These are phyloP conservation scores for Saraca asoca DNA, from an alignment of 331 rosid species.

Conservation along the genomic window DNA sequence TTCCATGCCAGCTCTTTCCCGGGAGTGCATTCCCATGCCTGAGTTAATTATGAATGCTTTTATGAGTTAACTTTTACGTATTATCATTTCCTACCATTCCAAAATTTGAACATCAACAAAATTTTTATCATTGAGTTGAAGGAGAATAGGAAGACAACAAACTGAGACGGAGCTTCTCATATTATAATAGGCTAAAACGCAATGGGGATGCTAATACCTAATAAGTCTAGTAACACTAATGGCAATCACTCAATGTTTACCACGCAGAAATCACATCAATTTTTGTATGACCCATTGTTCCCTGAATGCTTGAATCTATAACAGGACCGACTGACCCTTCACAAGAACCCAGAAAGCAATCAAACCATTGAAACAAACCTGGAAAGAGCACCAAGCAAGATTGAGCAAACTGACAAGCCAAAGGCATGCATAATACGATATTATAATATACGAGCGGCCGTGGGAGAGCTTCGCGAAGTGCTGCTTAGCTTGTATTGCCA, in stretches of 20 bases:
- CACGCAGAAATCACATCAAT: background rate
- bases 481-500: conserved; percentile 43
- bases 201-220: too few relatives aligned
- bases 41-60: conserved; percentile 7
- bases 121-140: too few relatives aligned
- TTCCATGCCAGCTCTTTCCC: conserved; percentile 76
- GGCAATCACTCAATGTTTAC: background rate
- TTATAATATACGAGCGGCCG: conserved; percentile 49
- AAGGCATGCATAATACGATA: conserved; percentile 42
- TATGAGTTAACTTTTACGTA: conserved; percentile 3
- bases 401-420: conserved; percentile 53
- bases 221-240: background rate
- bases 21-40: conserved; percentile 87
- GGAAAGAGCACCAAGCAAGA: conserved; percentile 73
- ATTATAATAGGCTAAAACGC: too few relatives aligned
- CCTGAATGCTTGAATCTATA: background rate
- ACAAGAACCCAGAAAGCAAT: background rate
- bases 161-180: too few relatives aligned
- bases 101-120: background rate
- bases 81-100: background rate
- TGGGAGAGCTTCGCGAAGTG: conserved; percentile 39
- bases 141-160: too few relatives aligned
- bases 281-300: background rate
- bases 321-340: background rate
- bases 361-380: conserved; percentile 50